These are phyloP conservation scores for Domatiomyces globalis DNA, from an alignment of 2,329 filamentous ascomycete genomes.

Conservation along the genomic window DNA sequence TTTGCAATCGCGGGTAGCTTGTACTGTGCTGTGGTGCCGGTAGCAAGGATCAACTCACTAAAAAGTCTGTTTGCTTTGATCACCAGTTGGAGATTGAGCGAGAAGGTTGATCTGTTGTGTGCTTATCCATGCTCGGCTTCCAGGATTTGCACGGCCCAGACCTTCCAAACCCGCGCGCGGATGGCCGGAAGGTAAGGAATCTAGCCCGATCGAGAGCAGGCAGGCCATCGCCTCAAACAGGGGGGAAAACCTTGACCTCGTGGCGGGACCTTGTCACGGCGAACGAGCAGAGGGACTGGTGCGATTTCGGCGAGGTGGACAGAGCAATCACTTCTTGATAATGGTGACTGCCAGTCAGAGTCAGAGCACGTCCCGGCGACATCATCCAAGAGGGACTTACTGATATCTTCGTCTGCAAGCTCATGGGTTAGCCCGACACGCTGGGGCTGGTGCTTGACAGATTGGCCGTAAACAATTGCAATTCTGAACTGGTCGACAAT, in stretches of 20 bases:
- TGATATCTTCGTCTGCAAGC: conserved; percentile 92
- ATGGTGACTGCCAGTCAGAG: conserved; percentile 21
- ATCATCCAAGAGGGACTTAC: conserved; percentile 40
- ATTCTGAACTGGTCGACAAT: conserved; percentile 93
- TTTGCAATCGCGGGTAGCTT: neutral
- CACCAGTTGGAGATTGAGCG: neutral
- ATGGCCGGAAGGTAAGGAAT: conserved; percentile 6
- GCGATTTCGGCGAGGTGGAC: neutral
- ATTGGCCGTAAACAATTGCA: conserved; percentile 92
- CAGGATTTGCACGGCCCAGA: neutral
- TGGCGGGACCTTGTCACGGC: neutral
- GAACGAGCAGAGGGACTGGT: neutral
- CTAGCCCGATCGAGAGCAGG: conserved; percentile 10
- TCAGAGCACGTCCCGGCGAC: neutral
- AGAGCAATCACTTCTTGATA: conserved; percentile 22
- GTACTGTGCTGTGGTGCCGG: neutral
- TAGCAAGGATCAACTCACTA: neutral
- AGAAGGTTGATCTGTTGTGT: neutral
- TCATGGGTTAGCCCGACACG: conserved; percentile 83
- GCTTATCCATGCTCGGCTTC: conserved; percentile 1
- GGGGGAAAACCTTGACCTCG: neutral
- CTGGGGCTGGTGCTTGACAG: conserved; percentile 97
- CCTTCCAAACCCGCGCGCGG: conserved; percentile 4
- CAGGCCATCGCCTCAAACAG: neutral
- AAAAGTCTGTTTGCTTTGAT: neutral